A percentile compares a stretch with the other conserved stretches of the same genome.
phyloP scores from a whole-genome alignment of 805 yeast species.

The Naumovozyma castellii region DNA sequence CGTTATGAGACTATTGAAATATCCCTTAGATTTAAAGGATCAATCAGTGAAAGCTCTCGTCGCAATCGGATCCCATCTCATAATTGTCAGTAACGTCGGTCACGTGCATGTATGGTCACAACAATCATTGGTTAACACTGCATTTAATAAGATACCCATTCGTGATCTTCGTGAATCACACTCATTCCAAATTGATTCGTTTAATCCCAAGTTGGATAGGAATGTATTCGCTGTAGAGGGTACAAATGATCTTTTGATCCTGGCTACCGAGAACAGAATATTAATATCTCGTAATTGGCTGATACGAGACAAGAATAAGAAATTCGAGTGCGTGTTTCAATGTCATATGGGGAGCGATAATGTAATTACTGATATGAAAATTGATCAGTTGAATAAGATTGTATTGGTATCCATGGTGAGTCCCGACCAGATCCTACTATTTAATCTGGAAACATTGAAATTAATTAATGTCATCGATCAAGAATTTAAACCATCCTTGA shows the following conservation, averaged over 20 bases:
- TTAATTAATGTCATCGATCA: constrained; percentile 3
- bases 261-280: constrained; percentile 20
- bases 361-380: constrained; percentile 23
- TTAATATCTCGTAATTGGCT: constrained; percentile 14
- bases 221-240: constrained; percentile 4
- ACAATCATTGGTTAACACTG: constrained; percentile 20
- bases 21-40: constrained; percentile 21
- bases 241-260: constrained; percentile 7
- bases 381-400: constrained; percentile 9
- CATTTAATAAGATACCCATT: constrained; percentile 19
- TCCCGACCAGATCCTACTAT: constrained; percentile 15
- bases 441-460: constrained; percentile 8
- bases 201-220: constrained; percentile 1
- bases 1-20: constrained; percentile 27
- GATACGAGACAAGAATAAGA: background rate
- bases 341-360: constrained; percentile 4
- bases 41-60: constrained; percentile 20
- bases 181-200: constrained; percentile 1
- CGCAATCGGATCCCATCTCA: constrained; percentile 5
- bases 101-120: constrained; percentile 25
- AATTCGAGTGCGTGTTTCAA: constrained; percentile 7
- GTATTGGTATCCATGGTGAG: constrained; percentile 17
- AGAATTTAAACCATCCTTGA: constrained; percentile 11
- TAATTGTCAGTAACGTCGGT: constrained; percentile 18
- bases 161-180: constrained; percentile 6